Percentiles rank a stretch among this genome's conserved stretches.
These are phyloP conservation scores for Alternaria sp. DNA, from an alignment of 2,329 filamentous ascomycete genomes.

Conservation along the genomic window DNA sequence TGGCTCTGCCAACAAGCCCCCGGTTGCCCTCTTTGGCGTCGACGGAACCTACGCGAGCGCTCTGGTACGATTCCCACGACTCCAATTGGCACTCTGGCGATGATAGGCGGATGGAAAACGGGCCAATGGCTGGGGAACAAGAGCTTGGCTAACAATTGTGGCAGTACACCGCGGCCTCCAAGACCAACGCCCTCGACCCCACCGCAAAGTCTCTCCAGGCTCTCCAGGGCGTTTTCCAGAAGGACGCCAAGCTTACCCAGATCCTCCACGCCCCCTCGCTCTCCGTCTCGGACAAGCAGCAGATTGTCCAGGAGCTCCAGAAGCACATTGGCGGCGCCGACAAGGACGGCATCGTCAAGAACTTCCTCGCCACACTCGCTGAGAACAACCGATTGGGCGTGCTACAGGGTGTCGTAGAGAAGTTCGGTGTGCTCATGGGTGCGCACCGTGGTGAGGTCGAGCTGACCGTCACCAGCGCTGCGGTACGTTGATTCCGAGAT, in stretches of 20 bases:
- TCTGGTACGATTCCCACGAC: slow-evolving; percentile 71
- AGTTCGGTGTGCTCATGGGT: slow-evolving; percentile 87
- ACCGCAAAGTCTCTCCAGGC: slow-evolving; percentile 79
- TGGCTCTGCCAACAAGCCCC: slow-evolving; percentile 75
- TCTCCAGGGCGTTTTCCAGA: slow-evolving; percentile 75
- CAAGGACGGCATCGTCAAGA: slow-evolving; percentile 84
- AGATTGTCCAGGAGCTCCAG: slow-evolving; percentile 85
- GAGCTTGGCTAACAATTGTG: slow-evolving; percentile 34
- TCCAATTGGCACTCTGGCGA: slow-evolving; percentile 27
- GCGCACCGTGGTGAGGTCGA: slow-evolving; percentile 93
- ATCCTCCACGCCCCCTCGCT: slow-evolving; percentile 86
- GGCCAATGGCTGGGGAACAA: slow-evolving; percentile 21
- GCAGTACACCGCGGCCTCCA: slow-evolving; percentile 94
- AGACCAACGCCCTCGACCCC: slow-evolving; percentile 82
- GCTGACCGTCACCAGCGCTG: slow-evolving; percentile 86
- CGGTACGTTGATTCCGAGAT: slow-evolving; percentile 63
- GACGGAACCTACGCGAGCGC: slow-evolving; percentile 98
- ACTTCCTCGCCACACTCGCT: slow-evolving; percentile 88
- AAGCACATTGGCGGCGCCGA: slow-evolving; percentile 75
- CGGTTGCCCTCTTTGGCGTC: slow-evolving; percentile 89
- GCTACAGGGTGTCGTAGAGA: slow-evolving; percentile 80
- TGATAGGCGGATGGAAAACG: slow-evolving; percentile 25
- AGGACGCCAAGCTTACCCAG: slow-evolving; percentile 78
- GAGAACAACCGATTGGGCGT: slow-evolving; percentile 94
- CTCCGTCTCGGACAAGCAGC: slow-evolving; percentile 76